Conservation (phyloP, 352 stramenopile species). For the Globisporangium camurandrum region DNA sequence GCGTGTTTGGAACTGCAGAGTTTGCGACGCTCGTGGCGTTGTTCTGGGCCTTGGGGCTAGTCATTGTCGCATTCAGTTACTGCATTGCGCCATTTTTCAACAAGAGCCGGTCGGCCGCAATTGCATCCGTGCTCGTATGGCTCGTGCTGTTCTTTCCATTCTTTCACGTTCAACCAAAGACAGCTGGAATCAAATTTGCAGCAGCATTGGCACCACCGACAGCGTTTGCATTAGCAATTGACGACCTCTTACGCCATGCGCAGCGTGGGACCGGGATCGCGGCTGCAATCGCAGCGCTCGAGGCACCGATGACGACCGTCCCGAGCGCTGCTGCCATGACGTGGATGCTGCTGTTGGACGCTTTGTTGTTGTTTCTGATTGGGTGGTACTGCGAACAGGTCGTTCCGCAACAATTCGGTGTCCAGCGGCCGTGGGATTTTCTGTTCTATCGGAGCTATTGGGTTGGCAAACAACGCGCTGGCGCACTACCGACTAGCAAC, state of each 20-base stretch:
- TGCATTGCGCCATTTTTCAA: constrained; percentile 62
- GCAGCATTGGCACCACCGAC: constrained; percentile 51
- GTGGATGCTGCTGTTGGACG: constrained; percentile 68
- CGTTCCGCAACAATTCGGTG: constrained; percentile 87
- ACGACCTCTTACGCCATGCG: constrained; percentile 46
- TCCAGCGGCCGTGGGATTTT: constrained; percentile 89
- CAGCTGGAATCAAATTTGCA: constrained; percentile 35
- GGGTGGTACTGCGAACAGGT: constrained; percentile 92
- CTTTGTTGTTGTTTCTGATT: constrained; percentile 68
- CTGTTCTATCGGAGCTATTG: constrained; percentile 47
- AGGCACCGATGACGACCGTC: constrained; percentile 34
- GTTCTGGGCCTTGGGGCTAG: constrained; percentile 52
- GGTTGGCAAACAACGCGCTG: no score
- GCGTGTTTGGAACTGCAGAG: constrained; percentile 52
- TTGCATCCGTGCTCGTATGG: constrained; percentile 63
- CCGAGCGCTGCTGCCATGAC: constrained; percentile 43
- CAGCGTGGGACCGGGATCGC: constrained; percentile 55
- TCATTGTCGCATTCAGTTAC: constrained; percentile 61
- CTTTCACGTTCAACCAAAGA: constrained; percentile 46
- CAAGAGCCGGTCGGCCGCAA: constrained; percentile 51
- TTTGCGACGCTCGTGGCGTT: constrained; percentile 57
- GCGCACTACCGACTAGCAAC: no score
- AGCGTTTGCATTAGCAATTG: constrained; percentile 57
- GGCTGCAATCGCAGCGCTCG: constrained; percentile 35
- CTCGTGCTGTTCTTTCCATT: constrained; percentile 70